Evolutionary conservation across 208 protist species (phyloP), one percentile per base, ranked within the genome.

Genomic region (Wallacemonas rigidus): DNA sequence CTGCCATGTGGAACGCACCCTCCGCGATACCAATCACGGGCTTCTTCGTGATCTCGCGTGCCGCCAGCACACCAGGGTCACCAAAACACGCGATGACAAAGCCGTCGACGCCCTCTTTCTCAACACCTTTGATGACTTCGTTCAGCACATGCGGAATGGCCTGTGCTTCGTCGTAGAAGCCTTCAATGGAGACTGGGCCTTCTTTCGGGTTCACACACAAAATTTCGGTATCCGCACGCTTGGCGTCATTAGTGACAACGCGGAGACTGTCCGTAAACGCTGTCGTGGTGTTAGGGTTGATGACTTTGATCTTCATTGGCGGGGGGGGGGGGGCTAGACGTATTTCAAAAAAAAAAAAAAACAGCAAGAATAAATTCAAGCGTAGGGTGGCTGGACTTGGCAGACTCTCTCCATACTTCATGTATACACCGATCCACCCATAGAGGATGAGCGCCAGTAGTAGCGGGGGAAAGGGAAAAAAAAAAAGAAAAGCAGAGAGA

Each of bases 131-230:
- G 57, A 63, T 44, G 9, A 63, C 57, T n/a, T 63, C 57, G 36
- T 44, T 39, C 36, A 63, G 57, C 36, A 63, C 57, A 38, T 63
- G 57, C 57, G 57, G 57, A n/a, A 63, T 26, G 17, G 57, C 57
- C 57, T 63, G 57, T 11, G 57, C 57, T 38, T 63, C 57, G 57
- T 63, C 57, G 38, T 63, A 63, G 57, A 63, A 63, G 39, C 57
- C 57, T n/a, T 63, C 57, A 44, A 63, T 63, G 36, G 57, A 63
- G 7, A 45, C 57, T n/a, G 57, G 57, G 36, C 57, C 57, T 44
- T 63, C 7, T 5, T 4, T 38, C 6, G 57, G 57, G n/a, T 63
- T 63, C 57, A 63, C 57, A 40, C 57, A 63, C 12, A 63, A 38
- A 63, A 63, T 63, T 38, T 63, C 57, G 36, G 57, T 63, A 38